Conservation (phyloP, 768 basidiomycete species). For the Asterophora parasitica region DNA sequence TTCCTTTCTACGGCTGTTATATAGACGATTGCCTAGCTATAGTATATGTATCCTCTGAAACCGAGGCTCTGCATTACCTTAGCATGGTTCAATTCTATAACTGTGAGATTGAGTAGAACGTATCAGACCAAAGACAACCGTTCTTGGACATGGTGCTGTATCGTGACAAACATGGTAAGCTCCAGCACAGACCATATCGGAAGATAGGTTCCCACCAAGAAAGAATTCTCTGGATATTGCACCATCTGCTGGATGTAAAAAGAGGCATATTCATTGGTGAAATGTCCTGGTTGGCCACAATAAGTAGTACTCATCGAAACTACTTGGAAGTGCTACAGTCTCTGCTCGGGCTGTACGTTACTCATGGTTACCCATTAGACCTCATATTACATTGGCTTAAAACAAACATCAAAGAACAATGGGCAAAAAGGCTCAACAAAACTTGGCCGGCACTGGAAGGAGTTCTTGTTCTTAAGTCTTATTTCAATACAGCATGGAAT, state of each 20-base stretch:
- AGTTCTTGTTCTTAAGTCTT: slow-evolving; percentile 27
- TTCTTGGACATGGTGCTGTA: slow-evolving; percentile 29
- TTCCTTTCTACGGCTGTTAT: slow-evolving; percentile 25
- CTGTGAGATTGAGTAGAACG: slow-evolving; percentile 19
- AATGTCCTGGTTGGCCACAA: slow-evolving; percentile 19
- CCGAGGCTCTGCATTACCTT: slow-evolving; percentile 6
- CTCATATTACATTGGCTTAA: no score
- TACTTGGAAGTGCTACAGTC: no score
- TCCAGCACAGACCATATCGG: slow-evolving; percentile 14
- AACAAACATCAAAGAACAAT: slow-evolving; percentile 19
- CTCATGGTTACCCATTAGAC: no score
- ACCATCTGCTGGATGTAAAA: slow-evolving; percentile 16
- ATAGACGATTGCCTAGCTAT: slow-evolving; percentile 27
- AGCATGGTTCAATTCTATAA: slow-evolving; percentile 11
- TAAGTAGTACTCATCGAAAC: slow-evolving; percentile 21
- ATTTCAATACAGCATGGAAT: slow-evolving; percentile 29
- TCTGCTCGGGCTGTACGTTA: no score
- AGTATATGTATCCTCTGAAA: slow-evolving; percentile 16
- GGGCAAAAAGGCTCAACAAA: neutral
- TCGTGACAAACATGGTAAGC: slow-evolving; percentile 11
- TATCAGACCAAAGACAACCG: no score
- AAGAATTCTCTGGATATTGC: slow-evolving; percentile 20
- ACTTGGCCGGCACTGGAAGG: slow-evolving; percentile 6
- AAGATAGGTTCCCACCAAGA: slow-evolving; percentile 18
- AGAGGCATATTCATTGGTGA: slow-evolving; percentile 17